Percentiles rank a stretch among this genome's conserved stretches.
These are phyloP conservation scores for Fusarium protoensiforme DNA, from an alignment of 2,329 filamentous ascomycete genomes.

Conservation along the genomic window DNA sequence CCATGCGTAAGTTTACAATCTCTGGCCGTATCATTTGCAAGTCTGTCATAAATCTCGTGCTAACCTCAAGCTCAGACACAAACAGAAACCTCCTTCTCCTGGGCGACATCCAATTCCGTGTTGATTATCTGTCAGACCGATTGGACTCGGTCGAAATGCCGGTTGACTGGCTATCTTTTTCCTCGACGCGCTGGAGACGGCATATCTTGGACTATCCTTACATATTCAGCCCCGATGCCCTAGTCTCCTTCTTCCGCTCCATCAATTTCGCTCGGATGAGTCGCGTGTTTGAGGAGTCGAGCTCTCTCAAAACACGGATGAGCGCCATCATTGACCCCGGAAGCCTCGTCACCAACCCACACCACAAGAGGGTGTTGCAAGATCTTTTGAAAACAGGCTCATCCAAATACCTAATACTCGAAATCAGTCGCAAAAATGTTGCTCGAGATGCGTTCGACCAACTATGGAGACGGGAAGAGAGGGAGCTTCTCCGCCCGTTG, in stretches of 20 bases:
- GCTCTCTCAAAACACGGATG: slow-evolving; percentile 66
- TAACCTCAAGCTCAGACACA: slow-evolving; percentile 59
- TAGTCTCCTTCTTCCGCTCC: slow-evolving; percentile 87
- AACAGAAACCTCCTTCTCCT: slow-evolving; percentile 73
- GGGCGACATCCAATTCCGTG: slow-evolving; percentile 75
- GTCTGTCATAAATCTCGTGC: background rate
- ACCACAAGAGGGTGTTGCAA: slow-evolving; percentile 71
- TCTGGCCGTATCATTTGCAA: background rate
- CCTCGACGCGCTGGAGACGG: slow-evolving; percentile 68
- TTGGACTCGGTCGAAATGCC: slow-evolving; percentile 82
- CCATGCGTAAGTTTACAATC: slow-evolving; percentile 70
- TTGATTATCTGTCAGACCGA: slow-evolving; percentile 79
- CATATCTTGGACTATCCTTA: slow-evolving; percentile 86
- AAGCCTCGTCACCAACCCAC: slow-evolving; percentile 65
- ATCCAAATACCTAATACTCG: slow-evolving; percentile 76
- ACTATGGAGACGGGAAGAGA: slow-evolving; percentile 85
- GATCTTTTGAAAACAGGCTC: slow-evolving; percentile 74
- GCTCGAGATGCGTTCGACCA: slow-evolving; percentile 84
- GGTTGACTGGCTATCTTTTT: slow-evolving; percentile 74
- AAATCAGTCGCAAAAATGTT: slow-evolving; percentile 74
- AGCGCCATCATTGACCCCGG: slow-evolving; percentile 65
- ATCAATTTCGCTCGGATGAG: slow-evolving; percentile 92
- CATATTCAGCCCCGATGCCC: slow-evolving; percentile 77
- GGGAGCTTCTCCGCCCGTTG: slow-evolving; percentile 84
- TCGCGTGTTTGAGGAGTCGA: slow-evolving; percentile 77